Evolutionary conservation across 164 flowering plant genomes (phyloP).

Genomic region (Macadamia integrifolia): DNA sequence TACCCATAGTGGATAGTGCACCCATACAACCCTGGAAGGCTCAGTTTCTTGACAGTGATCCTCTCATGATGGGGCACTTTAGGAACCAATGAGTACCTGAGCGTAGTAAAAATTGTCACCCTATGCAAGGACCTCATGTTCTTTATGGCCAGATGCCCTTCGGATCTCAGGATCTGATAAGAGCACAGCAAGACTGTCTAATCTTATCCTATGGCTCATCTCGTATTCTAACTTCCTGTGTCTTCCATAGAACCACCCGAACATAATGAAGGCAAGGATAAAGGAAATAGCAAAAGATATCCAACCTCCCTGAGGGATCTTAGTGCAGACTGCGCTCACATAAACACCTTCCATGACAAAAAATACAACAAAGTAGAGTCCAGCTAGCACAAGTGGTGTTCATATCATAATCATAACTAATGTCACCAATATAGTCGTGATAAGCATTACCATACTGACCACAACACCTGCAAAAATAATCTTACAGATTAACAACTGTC

Average conservation of each 20-base stretch:
- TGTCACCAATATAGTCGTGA: constrained; percentile 65
- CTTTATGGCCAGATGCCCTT: constrained; percentile 67
- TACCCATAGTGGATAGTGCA: constrained; percentile 73
- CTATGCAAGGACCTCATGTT: constrained; percentile 67
- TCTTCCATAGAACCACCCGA: constrained; percentile 80
- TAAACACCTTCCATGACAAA: constrained; percentile 66
- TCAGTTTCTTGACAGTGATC: constrained; percentile 43
- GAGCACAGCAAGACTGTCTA: constrained; percentile 37
- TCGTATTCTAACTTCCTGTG: constrained; percentile 71
- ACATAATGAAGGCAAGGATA: constrained; percentile 72
- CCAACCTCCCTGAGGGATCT: constrained; percentile 82
- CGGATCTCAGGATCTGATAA: constrained; percentile 51
- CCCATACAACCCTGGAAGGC: constrained; percentile 50
- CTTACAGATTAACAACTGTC: not conserved
- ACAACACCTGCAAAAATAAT: constrained; percentile 64
- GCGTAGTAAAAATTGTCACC: constrained; percentile 63
- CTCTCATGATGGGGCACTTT: constrained; percentile 60
- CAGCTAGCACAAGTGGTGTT: constrained; percentile 39
- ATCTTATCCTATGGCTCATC: constrained; percentile 45
- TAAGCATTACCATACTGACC: constrained; percentile 78
- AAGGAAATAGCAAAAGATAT: constrained; percentile 76
- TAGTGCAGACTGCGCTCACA: constrained; percentile 65
- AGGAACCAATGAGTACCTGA: constrained; percentile 57
- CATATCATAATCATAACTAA: constrained; percentile 78
- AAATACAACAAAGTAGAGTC: constrained; percentile 52